Base-by-base conservation (phyloP, 805 yeast species). In the Barnettozyma populi region DNA sequence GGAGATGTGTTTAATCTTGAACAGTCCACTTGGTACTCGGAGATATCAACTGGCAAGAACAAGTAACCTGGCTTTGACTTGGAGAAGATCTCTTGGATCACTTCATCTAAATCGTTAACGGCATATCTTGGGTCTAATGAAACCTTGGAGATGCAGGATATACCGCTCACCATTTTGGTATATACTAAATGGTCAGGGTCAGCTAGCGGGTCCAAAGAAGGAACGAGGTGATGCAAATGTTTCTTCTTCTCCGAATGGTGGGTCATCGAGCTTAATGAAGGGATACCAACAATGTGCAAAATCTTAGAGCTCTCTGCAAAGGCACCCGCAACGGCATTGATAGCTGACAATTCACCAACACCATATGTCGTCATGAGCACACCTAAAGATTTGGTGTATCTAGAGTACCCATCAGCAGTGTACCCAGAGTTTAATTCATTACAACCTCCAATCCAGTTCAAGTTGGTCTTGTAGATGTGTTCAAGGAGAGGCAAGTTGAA, bases 351-450 rank as follows among this genome's bases (percentile, higher is more conserved):
- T 63, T 89, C 96, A 48, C 97, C 97, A 16, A 89, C 97, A 44
- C 96, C 97, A 65, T 74, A 86, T 4, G 97, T 89, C 4, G 72
- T 67, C 46, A 79, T 65, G 36, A 79, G 64, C 19, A 81, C 89
- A 45, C 89, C 87, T 7, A 86, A 75, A n/a, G 78, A 75, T 43
- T 74, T 71, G 25, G 82, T 73, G 38, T 71, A 70, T 51, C 92
- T 75, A 18, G 94, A 80, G 59, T 87, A 90, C 5, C 97, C 97
- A 64, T 90, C 97, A 7, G 92, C 90, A 6, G 94, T 82, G 62
- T 90, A 90, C 8, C 95, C 94, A 4, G 94, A 84, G 61, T 90
- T 90, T 53, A 90, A 73, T 68, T 90, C 97, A 61, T 90, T 90
- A 69, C 96, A 87, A 51, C 81, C 79, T 21, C 96, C 96, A 42